Evolutionary conservation across 2,329 filamentous ascomycete species (phyloP).

Genomic region (Chaetomiaceae sp.): DNA sequence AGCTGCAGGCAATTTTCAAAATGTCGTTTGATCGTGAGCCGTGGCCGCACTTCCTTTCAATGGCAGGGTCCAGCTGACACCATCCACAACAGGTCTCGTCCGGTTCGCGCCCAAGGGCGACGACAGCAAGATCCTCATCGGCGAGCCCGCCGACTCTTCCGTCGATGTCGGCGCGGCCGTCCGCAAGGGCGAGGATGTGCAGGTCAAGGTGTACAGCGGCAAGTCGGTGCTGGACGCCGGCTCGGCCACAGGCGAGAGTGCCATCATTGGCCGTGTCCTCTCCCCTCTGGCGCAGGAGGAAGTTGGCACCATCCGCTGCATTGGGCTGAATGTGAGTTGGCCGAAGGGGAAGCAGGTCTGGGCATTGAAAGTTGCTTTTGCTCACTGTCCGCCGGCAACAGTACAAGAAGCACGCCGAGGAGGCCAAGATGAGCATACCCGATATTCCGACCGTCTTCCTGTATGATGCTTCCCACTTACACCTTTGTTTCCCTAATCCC

Average conservation of each 20-base stretch:
- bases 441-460: slow-evolving; percentile 51
- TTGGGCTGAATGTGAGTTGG: slow-evolving; percentile 47
- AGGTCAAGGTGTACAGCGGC: slow-evolving; percentile 51
- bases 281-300: slow-evolving; percentile 44
- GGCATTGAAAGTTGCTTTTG: background rate
- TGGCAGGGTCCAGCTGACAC: background rate
- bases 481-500: background rate
- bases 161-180: slow-evolving; percentile 54
- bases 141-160: slow-evolving; percentile 46
- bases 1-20: background rate
- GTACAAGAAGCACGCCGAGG: slow-evolving; percentile 44
- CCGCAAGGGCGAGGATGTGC: slow-evolving; percentile 49
- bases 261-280: slow-evolving; percentile 42
- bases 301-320: slow-evolving; percentile 52
- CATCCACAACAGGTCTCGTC: slow-evolving; percentile 44
- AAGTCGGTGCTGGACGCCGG: slow-evolving; percentile 52
- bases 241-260: slow-evolving; percentile 40
- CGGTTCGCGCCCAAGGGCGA: slow-evolving; percentile 51
- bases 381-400: background rate
- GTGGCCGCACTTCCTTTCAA: background rate
- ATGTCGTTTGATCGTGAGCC: slow-evolving; percentile 15
- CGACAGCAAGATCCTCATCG: slow-evolving; percentile 44
- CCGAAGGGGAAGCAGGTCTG: background rate
- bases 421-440: slow-evolving; percentile 47
- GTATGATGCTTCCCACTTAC: slow-evolving; percentile 13